These are phyloP conservation scores for Populus hybrid DNA, from an alignment of 441 rosid species.

Conservation along the genomic window DNA sequence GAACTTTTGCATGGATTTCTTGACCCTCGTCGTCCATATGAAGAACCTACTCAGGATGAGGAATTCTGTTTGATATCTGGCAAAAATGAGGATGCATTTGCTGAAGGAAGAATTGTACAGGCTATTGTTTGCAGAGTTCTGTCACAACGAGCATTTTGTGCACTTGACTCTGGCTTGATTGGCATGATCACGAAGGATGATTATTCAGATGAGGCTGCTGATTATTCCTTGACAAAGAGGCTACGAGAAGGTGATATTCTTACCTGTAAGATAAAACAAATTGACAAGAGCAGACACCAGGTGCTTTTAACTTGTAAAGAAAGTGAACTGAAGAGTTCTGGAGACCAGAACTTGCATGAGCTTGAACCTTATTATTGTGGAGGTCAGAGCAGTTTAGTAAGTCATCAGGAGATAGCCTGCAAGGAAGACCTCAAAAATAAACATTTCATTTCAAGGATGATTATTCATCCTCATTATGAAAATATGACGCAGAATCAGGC, in stretches of 20 bases:
- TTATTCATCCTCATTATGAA: conserved; percentile 78
- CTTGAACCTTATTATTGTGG: conserved; percentile 67
- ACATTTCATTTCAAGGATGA: conserved; percentile 78
- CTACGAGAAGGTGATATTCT: conserved; percentile 73
- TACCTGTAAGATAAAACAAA: conserved; percentile 72
- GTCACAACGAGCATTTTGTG: conserved; percentile 76
- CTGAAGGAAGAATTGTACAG: conserved; percentile 77
- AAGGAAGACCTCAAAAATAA: conserved; percentile 68
- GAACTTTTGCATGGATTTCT: conserved; percentile 71
- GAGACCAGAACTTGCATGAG: conserved; percentile 23
- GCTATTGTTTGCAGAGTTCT: conserved; percentile 64
- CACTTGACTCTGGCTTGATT: conserved; percentile 71
- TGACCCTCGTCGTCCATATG: conserved; percentile 68
- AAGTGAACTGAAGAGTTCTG: conserved; percentile 65
- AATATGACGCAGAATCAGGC: conserved; percentile 75
- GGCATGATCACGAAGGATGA: conserved; percentile 81
- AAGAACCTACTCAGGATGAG: conserved; percentile 69
- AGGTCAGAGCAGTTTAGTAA: conserved; percentile 51
- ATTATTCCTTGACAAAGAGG: conserved; percentile 58
- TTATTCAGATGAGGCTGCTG: conserved; percentile 52
- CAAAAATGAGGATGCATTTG: conserved; percentile 72
- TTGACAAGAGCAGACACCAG: conserved; percentile 70
- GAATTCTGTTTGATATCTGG: conserved; percentile 77
- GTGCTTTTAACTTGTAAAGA: conserved; percentile 71
- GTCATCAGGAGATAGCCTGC: conserved; percentile 59